These are phyloP conservation scores for Phyllosticta citriasiana DNA, from an alignment of 2,329 filamentous ascomycete species.

Conservation along the genomic window DNA sequence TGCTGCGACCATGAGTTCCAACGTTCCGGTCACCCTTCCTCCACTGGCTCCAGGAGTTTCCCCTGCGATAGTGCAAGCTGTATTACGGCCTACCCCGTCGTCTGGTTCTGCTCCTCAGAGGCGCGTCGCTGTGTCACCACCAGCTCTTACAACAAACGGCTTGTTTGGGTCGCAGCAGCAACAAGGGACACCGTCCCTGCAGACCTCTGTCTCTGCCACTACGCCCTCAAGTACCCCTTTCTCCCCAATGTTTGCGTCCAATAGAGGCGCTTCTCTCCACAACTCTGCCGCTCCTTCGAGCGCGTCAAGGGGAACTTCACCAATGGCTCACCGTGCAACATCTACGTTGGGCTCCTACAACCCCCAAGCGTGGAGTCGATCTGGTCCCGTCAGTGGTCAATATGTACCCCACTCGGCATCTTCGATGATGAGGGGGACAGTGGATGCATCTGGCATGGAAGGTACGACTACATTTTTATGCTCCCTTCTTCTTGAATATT, in stretches of 20 bases:
- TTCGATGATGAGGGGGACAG: conserved; percentile 23
- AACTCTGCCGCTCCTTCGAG: conserved; percentile 23
- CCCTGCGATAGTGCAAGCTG: conserved; percentile 4
- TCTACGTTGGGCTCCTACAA: conserved; percentile 33
- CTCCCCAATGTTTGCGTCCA: conserved; percentile 19
- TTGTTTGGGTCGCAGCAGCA: conserved; percentile 22
- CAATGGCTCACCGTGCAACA: conserved; percentile 27
- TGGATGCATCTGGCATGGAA: conserved; percentile 34
- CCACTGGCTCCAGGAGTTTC: conserved; percentile 5
- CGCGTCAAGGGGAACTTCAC: conserved; percentile 21
- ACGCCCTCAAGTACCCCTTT: conserved; percentile 27
- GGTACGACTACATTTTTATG: conserved; percentile 22
- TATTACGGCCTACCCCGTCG: not conserved
- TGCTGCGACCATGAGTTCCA: conserved; percentile 5
- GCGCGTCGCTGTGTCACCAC: conserved; percentile 32
- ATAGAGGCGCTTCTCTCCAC: conserved; percentile 16
- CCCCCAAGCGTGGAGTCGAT: conserved; percentile 39
- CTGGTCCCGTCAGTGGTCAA: conserved; percentile 5
- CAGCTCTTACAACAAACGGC: conserved; percentile 26
- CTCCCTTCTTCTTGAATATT: not conserved
- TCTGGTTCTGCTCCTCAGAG: conserved; percentile 21
- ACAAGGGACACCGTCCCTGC: conserved; percentile 24
- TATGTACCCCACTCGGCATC: conserved; percentile 19
- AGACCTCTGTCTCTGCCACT: conserved; percentile 28
- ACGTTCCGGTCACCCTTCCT: conserved; percentile 8